Conservation (phyloP, 495 filamentous ascomycete species). For the Peziza echinospora region DNA sequence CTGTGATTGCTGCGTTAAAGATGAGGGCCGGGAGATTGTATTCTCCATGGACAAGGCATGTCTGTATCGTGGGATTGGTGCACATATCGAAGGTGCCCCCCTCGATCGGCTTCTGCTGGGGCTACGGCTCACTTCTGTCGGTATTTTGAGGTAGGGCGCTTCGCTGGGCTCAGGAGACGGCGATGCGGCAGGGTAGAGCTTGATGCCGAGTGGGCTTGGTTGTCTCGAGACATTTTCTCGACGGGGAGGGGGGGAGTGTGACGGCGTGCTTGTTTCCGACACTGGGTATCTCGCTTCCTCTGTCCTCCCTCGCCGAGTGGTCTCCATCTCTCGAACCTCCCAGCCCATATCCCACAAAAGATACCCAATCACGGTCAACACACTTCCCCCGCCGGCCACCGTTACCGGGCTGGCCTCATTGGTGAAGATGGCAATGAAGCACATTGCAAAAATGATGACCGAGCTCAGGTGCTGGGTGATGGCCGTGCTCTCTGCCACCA, state of each 20-base stretch:
- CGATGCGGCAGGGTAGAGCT: too few relatives aligned
- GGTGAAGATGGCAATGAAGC: conserved; percentile 75
- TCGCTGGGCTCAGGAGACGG: not conserved
- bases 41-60: not conserved
- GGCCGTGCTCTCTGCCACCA: conserved; percentile 85
- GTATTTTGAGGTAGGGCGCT: not conserved
- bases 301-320: conserved; percentile 16
- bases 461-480: conserved; percentile 93
- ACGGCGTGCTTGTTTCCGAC: not conserved
- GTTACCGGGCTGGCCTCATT: conserved; percentile 66
- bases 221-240: not conserved
- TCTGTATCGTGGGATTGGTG: not conserved
- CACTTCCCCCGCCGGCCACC: conserved; percentile 62
- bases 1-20: not conserved
- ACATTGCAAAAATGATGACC: conserved; percentile 81
- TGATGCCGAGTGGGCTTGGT: too few relatives aligned
- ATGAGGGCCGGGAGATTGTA: not conserved
- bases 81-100: not conserved
- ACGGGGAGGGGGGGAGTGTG: not conserved
- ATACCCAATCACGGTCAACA: conserved; percentile 75
- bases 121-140: not conserved
- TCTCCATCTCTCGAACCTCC: conserved; percentile 30
- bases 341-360: conserved; percentile 79
- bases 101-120: too few relatives aligned
- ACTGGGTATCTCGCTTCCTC: conserved; percentile 13